A percentile compares a stretch with the other conserved stretches of the same genome.
Evolutionary conservation across 2,329 filamentous ascomycete genomes (phyloP).

Genomic region (Laburnicola sp.): DNA sequence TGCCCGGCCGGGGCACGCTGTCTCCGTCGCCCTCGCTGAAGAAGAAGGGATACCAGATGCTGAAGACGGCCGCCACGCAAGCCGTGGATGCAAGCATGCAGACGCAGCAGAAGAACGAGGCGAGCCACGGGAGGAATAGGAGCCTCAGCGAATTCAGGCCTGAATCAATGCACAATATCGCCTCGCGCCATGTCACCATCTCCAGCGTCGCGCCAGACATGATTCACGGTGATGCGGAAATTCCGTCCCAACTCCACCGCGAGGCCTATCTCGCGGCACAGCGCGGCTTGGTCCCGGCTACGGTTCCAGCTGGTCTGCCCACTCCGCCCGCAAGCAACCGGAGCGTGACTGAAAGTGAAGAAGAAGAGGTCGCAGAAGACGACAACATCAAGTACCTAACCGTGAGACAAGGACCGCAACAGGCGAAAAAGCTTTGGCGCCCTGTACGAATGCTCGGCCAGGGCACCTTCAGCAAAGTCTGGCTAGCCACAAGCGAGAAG

Average conservation of each 20-base stretch:
- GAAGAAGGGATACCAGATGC: constrained; percentile 53
- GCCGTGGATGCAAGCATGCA: constrained; percentile 37
- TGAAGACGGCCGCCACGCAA: constrained; percentile 49
- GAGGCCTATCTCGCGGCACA: constrained; percentile 80
- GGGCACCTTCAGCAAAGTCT: constrained; percentile 93
- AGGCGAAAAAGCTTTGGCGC: constrained; percentile 77
- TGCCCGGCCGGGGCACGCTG: constrained; percentile 33
- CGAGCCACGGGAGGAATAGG: constrained; percentile 68
- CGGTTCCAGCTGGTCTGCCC: constrained; percentile 52
- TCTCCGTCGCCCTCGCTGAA: constrained; percentile 47
- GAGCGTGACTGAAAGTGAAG: constrained; percentile 59
- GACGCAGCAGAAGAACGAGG: constrained; percentile 37
- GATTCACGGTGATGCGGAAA: constrained; percentile 54
- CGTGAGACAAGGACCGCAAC: constrained; percentile 60
- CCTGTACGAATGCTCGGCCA: constrained; percentile 81
- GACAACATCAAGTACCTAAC: constrained; percentile 51
- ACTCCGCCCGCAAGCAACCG: constrained; percentile 75
- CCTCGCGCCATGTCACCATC: constrained; percentile 71
- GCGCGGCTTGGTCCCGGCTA: constrained; percentile 69
- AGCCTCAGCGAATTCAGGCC: constrained; percentile 89
- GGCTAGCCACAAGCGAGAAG: constrained; percentile 82
- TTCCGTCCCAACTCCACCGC: constrained; percentile 64
- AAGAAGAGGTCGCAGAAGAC: constrained; percentile 50
- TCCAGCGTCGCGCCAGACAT: constrained; percentile 47
- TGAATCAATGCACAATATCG: constrained; percentile 68